phyloP scores from a whole-genome alignment of 2,329 filamentous ascomycete genomes.

The Clonostachys sp. region DNA sequence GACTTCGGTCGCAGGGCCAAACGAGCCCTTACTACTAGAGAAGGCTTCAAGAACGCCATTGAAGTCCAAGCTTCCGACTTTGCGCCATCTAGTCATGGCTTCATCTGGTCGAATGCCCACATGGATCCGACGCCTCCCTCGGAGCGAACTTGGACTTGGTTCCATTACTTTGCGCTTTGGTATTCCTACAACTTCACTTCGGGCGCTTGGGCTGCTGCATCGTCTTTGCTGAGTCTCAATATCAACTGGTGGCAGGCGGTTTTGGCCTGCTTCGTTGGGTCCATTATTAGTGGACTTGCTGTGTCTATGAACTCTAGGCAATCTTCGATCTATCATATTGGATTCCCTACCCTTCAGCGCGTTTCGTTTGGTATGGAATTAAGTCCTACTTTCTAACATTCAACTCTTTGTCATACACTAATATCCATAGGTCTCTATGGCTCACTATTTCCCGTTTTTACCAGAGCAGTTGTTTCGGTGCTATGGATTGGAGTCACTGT shows the following conservation, averaged over 20 bases:
- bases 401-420: too few relatives aligned
- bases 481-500: background rate
- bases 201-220: background rate
- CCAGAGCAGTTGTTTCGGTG: background rate
- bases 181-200: background rate
- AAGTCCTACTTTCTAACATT: too few relatives aligned
- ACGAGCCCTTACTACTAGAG: background rate
- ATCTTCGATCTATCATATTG: background rate
- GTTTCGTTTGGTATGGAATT: background rate
- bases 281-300: background rate
- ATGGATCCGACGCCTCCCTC: background rate
- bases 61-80: background rate
- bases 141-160: background rate
- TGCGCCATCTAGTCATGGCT: background rate
- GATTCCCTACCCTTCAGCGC: background rate
- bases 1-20: background rate
- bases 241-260: background rate
- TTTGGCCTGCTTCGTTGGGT: background rate
- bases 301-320: background rate
- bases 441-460: background rate
- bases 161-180: background rate
- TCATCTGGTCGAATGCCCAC: background rate
- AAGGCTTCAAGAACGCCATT: constrained; percentile 1
- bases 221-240: background rate
- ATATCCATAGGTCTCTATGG: background rate